Percentiles rank a stretch among this genome's conserved stretches.
phyloP scores from a whole-genome alignment of 2,329 filamentous ascomycete genomes.

The Ophioceras dolichostomum region DNA sequence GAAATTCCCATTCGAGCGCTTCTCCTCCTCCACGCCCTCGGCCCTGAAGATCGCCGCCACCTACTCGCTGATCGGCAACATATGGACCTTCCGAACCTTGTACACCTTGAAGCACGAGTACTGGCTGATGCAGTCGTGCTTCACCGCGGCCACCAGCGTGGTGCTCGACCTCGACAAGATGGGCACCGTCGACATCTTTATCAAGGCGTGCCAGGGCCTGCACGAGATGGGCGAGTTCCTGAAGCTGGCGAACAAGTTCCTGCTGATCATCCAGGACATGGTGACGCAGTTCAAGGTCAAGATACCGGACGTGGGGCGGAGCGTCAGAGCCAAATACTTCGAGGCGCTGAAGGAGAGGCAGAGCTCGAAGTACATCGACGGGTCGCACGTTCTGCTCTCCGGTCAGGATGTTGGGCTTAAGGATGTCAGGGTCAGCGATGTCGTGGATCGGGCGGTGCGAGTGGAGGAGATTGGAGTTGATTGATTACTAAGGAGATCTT shows the following conservation, averaged over 20 bases:
- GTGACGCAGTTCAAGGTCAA: neutral
- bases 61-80: conserved; percentile 5
- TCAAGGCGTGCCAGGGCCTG: conserved; percentile 2
- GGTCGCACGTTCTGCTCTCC: conserved; percentile 1
- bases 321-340: conserved; percentile 1
- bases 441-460: too few relatives aligned
- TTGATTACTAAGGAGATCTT: too few relatives aligned
- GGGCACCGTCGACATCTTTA: conserved; percentile 3
- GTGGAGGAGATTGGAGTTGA: too few relatives aligned
- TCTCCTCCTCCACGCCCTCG: neutral
- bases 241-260: conserved; percentile 1
- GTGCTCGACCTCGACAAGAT: conserved; percentile 1
- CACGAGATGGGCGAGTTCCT: conserved; percentile 3
- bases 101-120: conserved; percentile 11
- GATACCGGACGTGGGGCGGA: neutral
- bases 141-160: conserved; percentile 1
- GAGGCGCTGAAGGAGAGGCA: neutral
- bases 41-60: neutral
- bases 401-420: neutral
- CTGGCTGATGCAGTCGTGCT: conserved; percentile 6
- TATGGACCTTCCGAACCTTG: conserved; percentile 14
- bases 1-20: neutral
- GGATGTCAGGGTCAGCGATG: neutral
- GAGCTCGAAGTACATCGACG: neutral
- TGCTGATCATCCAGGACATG: conserved; percentile 1